These are phyloP conservation scores for Colletotrichum musicola DNA, from an alignment of 2,329 filamentous ascomycete species.

Conservation along the genomic window DNA sequence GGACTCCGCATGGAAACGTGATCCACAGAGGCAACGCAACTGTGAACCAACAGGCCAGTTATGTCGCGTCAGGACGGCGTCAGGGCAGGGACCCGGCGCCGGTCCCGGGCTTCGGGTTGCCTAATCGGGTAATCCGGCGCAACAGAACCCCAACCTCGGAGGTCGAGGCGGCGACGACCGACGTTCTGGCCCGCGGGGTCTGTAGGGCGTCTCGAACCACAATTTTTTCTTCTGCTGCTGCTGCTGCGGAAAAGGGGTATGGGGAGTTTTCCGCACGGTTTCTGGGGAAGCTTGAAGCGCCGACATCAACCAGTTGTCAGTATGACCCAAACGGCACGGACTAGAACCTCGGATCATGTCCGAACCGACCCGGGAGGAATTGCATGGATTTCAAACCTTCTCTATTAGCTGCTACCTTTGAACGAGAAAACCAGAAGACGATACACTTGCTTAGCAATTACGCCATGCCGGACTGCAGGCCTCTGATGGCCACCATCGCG, in stretches of 20 bases:
- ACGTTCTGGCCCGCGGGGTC: neutral
- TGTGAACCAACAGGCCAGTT: slow-evolving; percentile 5
- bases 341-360: too few relatives aligned
- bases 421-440: neutral
- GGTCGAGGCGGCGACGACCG: neutral
- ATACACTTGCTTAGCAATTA: neutral
- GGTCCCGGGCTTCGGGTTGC: slow-evolving; percentile 25
- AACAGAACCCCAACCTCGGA: neutral
- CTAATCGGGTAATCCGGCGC: slow-evolving; percentile 34
- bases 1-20: slow-evolving; percentile 10
- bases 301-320: neutral
- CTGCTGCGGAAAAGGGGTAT: neutral
- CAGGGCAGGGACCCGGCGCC: neutral
- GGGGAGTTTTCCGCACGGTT: neutral
- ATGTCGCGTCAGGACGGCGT: neutral
- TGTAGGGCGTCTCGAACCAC: slow-evolving; percentile 12
- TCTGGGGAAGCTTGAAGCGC: neutral
- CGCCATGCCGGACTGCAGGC: slow-evolving; percentile 46
- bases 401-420: slow-evolving; percentile 12
- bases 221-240: neutral
- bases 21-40: neutral
- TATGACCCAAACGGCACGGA: too few relatives aligned
- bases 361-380: too few relatives aligned
- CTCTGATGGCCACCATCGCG: slow-evolving; percentile 68
- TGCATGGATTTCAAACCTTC: neutral